These are phyloP conservation scores for Zymoseptoria passerinii DNA, from an alignment of 2,329 filamentous ascomycete species.

Conservation along the genomic window DNA sequence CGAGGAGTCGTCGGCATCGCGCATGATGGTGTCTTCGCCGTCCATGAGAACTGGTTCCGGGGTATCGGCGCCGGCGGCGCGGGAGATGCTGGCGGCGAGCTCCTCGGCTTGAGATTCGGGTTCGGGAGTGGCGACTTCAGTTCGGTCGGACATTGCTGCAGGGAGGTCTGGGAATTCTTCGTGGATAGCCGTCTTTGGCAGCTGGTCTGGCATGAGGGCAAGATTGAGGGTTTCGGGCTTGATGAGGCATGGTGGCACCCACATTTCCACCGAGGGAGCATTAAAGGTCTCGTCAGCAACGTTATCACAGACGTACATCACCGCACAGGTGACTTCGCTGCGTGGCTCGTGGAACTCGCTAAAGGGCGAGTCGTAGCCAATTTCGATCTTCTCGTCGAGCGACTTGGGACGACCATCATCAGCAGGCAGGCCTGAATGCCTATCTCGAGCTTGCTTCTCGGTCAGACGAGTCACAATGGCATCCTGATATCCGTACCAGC, in stretches of 20 bases:
- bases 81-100: background rate
- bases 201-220: background rate
- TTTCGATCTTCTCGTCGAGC: constrained; percentile 1
- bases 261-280: constrained; percentile 9
- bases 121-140: background rate
- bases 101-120: background rate
- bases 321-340: constrained; percentile 19
- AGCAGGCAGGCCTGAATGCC: constrained; percentile 22
- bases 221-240: background rate
- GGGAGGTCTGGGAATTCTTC: constrained; percentile 4
- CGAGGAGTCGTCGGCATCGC: constrained; percentile 18
- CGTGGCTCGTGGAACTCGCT: constrained; percentile 9
- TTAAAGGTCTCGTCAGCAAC: constrained; percentile 9
- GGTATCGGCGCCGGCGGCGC: background rate
- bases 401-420: constrained; percentile 1
- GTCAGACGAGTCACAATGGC: constrained; percentile 49
- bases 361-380: constrained; percentile 18
- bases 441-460: constrained; percentile 43
- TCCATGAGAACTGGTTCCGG: constrained; percentile 32
- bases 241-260: constrained; percentile 3
- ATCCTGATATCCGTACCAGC: constrained; percentile 51
- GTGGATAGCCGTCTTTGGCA: constrained; percentile 9
- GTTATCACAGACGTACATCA: constrained; percentile 22
- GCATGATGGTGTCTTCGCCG: constrained; percentile 30
- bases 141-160: background rate